Percentiles rank a stretch among this genome's conserved stretches.
phyloP scores from a whole-genome alignment of 805 yeast genomes.

The Lachancea mirantina region DNA sequence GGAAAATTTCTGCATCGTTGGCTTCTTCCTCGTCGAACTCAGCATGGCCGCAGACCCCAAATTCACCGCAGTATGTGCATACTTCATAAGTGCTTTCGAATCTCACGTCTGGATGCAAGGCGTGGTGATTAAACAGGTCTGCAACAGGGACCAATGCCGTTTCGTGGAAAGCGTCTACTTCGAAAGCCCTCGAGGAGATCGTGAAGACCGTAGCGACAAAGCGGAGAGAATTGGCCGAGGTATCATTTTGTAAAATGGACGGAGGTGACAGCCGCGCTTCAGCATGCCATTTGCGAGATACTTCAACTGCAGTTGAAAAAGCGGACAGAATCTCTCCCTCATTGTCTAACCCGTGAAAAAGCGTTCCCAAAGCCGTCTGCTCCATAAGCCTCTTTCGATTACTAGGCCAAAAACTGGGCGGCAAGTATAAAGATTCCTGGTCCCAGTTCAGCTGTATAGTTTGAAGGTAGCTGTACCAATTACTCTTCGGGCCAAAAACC shows the following conservation, averaged over 20 bases:
- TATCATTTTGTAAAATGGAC: slow-evolving; percentile 22
- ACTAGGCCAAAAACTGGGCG: slow-evolving; percentile 62
- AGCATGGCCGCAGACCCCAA: slow-evolving; percentile 37
- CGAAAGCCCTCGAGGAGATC: slow-evolving; percentile 73
- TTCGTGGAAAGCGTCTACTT: slow-evolving; percentile 67
- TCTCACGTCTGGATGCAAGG: slow-evolving; percentile 53
- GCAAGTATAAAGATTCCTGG: slow-evolving; percentile 34
- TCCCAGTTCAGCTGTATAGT: slow-evolving; percentile 38
- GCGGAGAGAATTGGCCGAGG: slow-evolving; percentile 29
- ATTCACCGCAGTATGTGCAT: slow-evolving; percentile 44
- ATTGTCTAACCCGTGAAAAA: slow-evolving; percentile 35
- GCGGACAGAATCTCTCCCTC: slow-evolving; percentile 35
- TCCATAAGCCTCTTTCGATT: slow-evolving; percentile 39
- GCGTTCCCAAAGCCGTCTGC: slow-evolving; percentile 57
- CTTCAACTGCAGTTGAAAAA: slow-evolving; percentile 32
- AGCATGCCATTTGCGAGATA: slow-evolving; percentile 31
- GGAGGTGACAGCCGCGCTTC: slow-evolving; percentile 28
- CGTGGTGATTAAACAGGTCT: slow-evolving; percentile 74
- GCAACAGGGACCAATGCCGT: slow-evolving; percentile 85
- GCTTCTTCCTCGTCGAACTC: slow-evolving; percentile 16
- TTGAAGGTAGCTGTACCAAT: slow-evolving; percentile 66
- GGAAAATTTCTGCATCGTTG: slow-evolving; percentile 1
- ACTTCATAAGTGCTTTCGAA: slow-evolving; percentile 53
- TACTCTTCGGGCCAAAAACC: slow-evolving; percentile 52
- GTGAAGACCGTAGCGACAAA: slow-evolving; percentile 56